A percentile compares a stretch with the other conserved stretches of the same genome.
These are phyloP conservation scores for Psilocybe azurescens DNA, from an alignment of 768 basidiomycete species.

Conservation along the genomic window DNA sequence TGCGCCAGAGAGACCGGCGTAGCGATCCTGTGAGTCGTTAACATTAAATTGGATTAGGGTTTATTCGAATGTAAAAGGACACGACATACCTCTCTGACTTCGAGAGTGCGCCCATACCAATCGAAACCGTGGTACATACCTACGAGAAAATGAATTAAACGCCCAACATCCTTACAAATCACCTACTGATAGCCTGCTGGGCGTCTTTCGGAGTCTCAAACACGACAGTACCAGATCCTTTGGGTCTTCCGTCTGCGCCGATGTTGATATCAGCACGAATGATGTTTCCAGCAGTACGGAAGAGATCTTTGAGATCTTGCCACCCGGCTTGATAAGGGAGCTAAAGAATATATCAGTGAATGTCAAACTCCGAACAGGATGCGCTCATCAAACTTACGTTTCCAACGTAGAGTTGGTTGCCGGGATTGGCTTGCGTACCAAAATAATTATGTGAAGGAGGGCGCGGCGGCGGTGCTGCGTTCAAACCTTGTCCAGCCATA, in stretches of 20 bases:
- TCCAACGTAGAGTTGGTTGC: slow-evolving; percentile 92
- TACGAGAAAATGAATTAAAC: slow-evolving; percentile 31
- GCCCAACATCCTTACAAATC: neutral
- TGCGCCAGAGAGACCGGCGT: slow-evolving; percentile 82
- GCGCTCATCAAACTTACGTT: slow-evolving; percentile 60
- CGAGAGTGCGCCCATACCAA: slow-evolving; percentile 94
- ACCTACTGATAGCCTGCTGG: slow-evolving; percentile 87
- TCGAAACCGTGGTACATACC: slow-evolving; percentile 98
- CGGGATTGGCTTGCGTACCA: slow-evolving; percentile 66
- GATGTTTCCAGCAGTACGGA: slow-evolving; percentile 94
- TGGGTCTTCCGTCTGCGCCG: slow-evolving; percentile 89
- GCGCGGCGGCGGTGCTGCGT: slow-evolving; percentile 82
- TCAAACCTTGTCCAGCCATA: slow-evolving; percentile 88
- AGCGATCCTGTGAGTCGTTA: slow-evolving; percentile 67
- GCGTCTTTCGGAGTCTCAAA: slow-evolving; percentile 93
- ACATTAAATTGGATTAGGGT: neutral
- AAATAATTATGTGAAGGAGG: slow-evolving; percentile 83
- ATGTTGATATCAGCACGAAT: slow-evolving; percentile 96
- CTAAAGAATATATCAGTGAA: slow-evolving; percentile 42
- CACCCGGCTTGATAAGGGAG: slow-evolving; percentile 97
- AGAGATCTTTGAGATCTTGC: slow-evolving; percentile 98
- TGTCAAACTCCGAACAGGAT: neutral
- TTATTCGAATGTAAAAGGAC: neutral
- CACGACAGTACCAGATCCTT: slow-evolving; percentile 97
- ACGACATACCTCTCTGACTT: slow-evolving; percentile 86